Evolutionary conservation across 1,284 basidiomycete genomes (phyloP).

Genomic region (Wallemia mellicola): DNA sequence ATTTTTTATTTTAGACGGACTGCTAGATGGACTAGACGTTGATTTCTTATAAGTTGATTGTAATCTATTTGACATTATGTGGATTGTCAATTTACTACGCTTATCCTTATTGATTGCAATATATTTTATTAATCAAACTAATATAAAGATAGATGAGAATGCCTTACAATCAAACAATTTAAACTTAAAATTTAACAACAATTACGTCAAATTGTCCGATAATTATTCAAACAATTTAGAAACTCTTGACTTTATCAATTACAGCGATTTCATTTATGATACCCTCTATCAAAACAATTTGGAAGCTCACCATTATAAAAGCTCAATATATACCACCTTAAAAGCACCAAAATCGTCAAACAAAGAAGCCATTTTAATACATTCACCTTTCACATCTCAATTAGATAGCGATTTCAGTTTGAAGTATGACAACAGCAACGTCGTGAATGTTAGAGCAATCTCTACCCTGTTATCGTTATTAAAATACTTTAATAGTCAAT

Average conservation of each 20-base stretch:
- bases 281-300: neutral
- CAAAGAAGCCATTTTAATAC: conserved; percentile 4
- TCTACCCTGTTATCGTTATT: conserved; percentile 55
- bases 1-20: neutral
- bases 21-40: neutral
- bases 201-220: neutral
- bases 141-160: neutral
- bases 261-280: neutral
- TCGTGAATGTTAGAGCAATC: conserved; percentile 49
- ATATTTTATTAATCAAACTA: neutral
- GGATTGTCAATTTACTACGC: neutral
- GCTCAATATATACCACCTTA: conserved; percentile 2
- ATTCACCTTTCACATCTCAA: neutral
- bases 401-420: neutral
- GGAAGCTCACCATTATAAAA: conserved; percentile 3
- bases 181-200: neutral
- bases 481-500: conserved; percentile 47
- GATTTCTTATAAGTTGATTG: neutral
- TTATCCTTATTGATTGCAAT: no score
- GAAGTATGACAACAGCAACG: neutral
- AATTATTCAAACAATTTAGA: neutral
- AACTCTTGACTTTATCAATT: neutral
- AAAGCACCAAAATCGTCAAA: conserved; percentile 3
- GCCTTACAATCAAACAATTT: neutral
- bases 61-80: neutral